Conservation (phyloP, 805 yeast species). For the Kluyveromyces nonfermentans region DNA sequence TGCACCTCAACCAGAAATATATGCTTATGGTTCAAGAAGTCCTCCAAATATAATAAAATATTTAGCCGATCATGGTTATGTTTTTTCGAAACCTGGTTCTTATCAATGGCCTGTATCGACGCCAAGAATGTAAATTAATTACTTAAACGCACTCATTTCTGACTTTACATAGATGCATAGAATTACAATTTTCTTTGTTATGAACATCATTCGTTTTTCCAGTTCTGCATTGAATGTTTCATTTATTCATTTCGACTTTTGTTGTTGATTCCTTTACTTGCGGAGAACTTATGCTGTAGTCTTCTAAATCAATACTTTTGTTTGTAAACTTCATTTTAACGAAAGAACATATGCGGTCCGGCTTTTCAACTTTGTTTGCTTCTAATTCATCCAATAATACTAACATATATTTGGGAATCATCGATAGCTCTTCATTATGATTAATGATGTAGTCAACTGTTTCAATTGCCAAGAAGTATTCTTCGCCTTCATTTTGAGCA, state of each 20-base stretch:
- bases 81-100: constrained; percentile 47
- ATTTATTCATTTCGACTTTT: constrained; percentile 11
- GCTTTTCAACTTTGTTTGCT: constrained; percentile 8
- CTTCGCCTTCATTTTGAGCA: constrained; percentile 46
- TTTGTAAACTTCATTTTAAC: constrained; percentile 10
- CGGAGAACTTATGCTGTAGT: constrained; percentile 18
- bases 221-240: background rate
- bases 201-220: background rate
- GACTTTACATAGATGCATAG: background rate
- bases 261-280: constrained; percentile 20
- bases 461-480: constrained; percentile 83
- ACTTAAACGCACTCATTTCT: constrained; percentile 2
- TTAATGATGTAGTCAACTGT: constrained; percentile 78
- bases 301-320: constrained; percentile 17
- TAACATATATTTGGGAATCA: constrained; percentile 61
- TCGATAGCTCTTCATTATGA: constrained; percentile 65
- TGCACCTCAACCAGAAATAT: constrained; percentile 56
- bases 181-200: constrained; percentile 3
- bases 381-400: constrained; percentile 35
- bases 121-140: constrained; percentile 20
- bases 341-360: constrained; percentile 13
- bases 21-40: constrained; percentile 89
- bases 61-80: constrained; percentile 62
- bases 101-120: constrained; percentile 91
- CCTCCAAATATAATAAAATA: constrained; percentile 58